Base-by-base conservation (phyloP, 1,139 yeast species). In the Saccharomyces hybrid region DNA sequence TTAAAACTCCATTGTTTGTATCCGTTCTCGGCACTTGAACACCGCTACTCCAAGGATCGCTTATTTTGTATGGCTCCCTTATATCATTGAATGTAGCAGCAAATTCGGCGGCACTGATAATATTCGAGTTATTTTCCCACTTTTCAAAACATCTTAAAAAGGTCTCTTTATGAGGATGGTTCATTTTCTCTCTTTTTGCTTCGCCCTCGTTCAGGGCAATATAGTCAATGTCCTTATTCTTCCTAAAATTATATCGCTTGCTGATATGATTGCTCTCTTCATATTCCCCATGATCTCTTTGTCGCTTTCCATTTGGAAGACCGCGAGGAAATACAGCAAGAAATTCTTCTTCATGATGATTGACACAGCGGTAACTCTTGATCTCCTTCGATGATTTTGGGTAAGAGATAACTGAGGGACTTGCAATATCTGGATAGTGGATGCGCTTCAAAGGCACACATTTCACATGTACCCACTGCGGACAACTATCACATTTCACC, bases 191-290 rank as follows among this genome's bases (percentile, higher is more conserved):
- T 32, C 83, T 77, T n/a, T 83, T 76, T 5, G 77, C 73, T 41
- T 84, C 87, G 1, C 96, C 96, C 51, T 83, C 85, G 64, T 90
- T 81, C 61, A 90, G 71, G 0, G 96, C 95, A 8, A 82, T 83
- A 65, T 90, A 90, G 67, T 90, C 96, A 47, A 89, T 78, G 51
- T 75, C 74, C 8, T 75, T 71, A 48, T 74, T 73, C 13, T 78
- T 55, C 49, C 68, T 56, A 32, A 63, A 50, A 20, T 60, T 57
- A 42, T 56, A 55, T 49, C 60, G 59, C 51, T 56, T 56, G 46
- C 55, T 46, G 51, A 42, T 32, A 46, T 32, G 34, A 20, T 20
- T 31, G 38, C 41, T 48, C 20, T 16, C 42, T 11, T 42, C 44
- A n/a, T 34, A 25, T 20, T 7, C 41, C 49, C 23, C 48, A 31